These are phyloP conservation scores for Prunus persica DNA, from an alignment of 306 rosid species.

Conservation along the genomic window Prunus_persica_NCBIv2 NC_034013.1:15781501-15782000, in stretches of 20 bases:
- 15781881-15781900: constrained; percentile 28
- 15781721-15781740: background rate
- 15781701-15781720: background rate
- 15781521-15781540: constrained; percentile 7
- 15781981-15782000: background rate
- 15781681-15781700: background rate
- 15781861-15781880: constrained; percentile 7
- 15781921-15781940: constrained; percentile 4
- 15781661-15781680: background rate
- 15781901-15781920: background rate
- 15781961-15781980: background rate
- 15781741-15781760: background rate
- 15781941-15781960: background rate
- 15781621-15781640: constrained; percentile 7
- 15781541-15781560: constrained; percentile 11
- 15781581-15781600: constrained; percentile 30
- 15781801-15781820: constrained; percentile 18
- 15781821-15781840: constrained; percentile 10
- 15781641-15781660: constrained; percentile 25
- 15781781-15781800: background rate
- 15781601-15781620: constrained; percentile 10
- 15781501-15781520: background rate
- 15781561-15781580: constrained; percentile 12
- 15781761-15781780: background rate
- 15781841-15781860: constrained; percentile 25